These are phyloP conservation scores for Cryphonectria radicalis DNA, from an alignment of 2,329 filamentous ascomycete species.

Conservation along the genomic window DNA sequence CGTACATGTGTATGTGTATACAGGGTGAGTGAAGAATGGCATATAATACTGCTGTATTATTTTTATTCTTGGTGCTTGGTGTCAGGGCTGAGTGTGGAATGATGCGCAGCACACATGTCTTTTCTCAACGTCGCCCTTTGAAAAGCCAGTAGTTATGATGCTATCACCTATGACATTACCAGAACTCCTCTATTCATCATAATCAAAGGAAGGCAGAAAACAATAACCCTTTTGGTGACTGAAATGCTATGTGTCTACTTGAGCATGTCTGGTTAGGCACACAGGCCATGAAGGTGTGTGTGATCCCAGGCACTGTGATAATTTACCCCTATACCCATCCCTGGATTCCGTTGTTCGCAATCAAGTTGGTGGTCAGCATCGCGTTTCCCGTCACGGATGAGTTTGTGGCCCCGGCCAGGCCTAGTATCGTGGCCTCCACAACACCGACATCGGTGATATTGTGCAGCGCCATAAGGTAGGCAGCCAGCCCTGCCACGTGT, in stretches of 20 bases:
- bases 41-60: not conserved
- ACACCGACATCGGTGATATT: slow-evolving; percentile 48
- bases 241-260: not conserved
- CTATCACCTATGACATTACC: not conserved
- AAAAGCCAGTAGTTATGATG: not conserved
- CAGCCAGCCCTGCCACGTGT: slow-evolving; percentile 69
- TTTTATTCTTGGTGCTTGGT: not conserved
- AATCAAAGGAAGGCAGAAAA: not conserved
- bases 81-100: not conserved
- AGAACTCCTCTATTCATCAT: not conserved
- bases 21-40: not conserved
- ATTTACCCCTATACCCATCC: not conserved
- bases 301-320: not conserved
- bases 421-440: slow-evolving; percentile 55
- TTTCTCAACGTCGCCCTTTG: not conserved
- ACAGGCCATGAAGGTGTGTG: not conserved
- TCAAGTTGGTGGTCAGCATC: slow-evolving; percentile 52
- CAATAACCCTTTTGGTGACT: too few species aligned
- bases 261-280: not conserved
- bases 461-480: slow-evolving; percentile 67
- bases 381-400: slow-evolving; percentile 49
- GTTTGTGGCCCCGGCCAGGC: slow-evolving; percentile 53
- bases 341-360: slow-evolving; percentile 59
- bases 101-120: not conserved
- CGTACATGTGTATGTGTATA: too few species aligned